phyloP scores from a whole-genome alignment of 2,329 filamentous ascomycete species.

The Zasmidium citrigriseum region DNA sequence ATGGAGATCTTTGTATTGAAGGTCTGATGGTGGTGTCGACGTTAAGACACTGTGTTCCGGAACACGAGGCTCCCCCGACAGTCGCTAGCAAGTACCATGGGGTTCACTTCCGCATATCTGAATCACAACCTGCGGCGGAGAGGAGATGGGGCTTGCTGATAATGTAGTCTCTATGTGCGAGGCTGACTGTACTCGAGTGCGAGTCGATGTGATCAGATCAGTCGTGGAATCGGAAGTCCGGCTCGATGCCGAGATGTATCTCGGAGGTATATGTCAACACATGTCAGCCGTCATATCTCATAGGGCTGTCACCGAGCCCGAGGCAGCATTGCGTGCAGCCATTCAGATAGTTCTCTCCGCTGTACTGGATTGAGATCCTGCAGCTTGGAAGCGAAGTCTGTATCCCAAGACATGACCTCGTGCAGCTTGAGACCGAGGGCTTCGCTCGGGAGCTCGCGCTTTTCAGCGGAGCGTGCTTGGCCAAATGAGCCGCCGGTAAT shows the following conservation, averaged over 20 bases:
- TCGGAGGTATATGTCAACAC: not conserved
- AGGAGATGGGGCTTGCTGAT: not conserved
- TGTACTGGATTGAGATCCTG: not conserved
- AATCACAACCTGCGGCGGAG: no score
- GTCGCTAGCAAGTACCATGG: no score
- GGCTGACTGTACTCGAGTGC: not conserved
- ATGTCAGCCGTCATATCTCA: not conserved
- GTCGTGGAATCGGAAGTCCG: not conserved
- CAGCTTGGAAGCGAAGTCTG: not conserved
- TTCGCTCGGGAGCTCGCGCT: constrained; percentile 7
- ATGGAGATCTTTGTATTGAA: not conserved
- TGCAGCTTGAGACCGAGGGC: constrained; percentile 48
- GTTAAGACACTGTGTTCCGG: no score
- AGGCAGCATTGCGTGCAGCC: constrained; percentile 28
- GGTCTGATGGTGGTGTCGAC: not conserved
- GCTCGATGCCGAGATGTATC: not conserved
- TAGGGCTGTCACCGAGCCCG: not conserved
- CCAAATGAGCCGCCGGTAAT: constrained; percentile 52
- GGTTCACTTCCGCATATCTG: no score
- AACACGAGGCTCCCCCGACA: no score
- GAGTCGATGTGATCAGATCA: not conserved
- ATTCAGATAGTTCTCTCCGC: constrained; percentile 12
- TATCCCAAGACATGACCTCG: constrained; percentile 42
- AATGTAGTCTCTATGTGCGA: not conserved
- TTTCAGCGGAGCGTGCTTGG: constrained; percentile 21